Evolutionary conservation across 768 basidiomycete species (phyloP).

Genomic region (Neoboletus brunneissimus): DNA sequence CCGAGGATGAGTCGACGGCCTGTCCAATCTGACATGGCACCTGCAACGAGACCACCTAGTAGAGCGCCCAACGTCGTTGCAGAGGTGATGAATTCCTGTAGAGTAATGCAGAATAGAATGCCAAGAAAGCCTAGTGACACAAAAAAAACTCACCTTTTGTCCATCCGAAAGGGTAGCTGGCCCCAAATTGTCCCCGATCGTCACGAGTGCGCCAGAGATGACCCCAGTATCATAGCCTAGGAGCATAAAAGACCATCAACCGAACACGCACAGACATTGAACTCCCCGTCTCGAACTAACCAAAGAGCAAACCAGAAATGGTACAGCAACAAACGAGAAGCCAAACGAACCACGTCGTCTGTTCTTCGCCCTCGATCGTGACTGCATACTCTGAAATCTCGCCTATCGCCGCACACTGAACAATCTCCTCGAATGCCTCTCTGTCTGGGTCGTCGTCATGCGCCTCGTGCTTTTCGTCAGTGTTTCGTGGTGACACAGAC

Average conservation of each 20-base stretch:
- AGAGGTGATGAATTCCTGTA: constrained; percentile 76
- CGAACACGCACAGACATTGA: background rate
- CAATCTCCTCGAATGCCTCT: constrained; percentile 16
- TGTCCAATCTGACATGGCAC: constrained; percentile 66
- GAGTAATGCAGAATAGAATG: background rate
- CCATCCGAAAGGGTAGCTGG: constrained; percentile 51
- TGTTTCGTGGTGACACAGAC: background rate
- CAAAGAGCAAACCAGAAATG: constrained; percentile 74
- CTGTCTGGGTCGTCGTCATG: background rate
- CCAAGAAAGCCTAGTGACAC: background rate
- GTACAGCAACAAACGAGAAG: constrained; percentile 71
- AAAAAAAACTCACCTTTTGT: constrained; percentile 49
- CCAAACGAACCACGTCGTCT: constrained; percentile 74
- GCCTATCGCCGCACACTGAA: constrained; percentile 26
- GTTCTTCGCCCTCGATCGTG: constrained; percentile 63
- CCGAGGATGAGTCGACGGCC: constrained; percentile 65
- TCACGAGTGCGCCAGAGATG: constrained; percentile 77
- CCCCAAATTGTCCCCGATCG: constrained; percentile 65
- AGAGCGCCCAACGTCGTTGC: constrained; percentile 77
- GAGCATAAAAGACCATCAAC: background rate
- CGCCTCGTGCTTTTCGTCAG: background rate
- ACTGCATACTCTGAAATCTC: constrained; percentile 60
- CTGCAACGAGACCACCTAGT: constrained; percentile 68
- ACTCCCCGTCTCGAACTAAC: constrained; percentile 35
- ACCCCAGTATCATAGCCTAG: constrained; percentile 80